A percentile compares a stretch with the other conserved stretches of the same genome.
phyloP scores from a whole-genome alignment of 208 protist genomes.

The Trichomonas tenax region DNA sequence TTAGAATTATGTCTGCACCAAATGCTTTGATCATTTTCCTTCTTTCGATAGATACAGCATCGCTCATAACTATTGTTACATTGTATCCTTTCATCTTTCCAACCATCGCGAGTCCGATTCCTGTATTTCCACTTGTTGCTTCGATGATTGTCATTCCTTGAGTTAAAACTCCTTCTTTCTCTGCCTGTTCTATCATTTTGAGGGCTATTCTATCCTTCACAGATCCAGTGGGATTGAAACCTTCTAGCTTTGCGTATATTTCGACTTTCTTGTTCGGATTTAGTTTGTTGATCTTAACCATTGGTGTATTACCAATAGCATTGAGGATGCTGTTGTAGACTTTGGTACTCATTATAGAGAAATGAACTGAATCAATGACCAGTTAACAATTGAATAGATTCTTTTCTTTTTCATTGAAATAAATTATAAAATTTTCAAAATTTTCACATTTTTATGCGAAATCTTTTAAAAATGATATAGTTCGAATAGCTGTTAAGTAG shows the following conservation, averaged over 20 bases:
- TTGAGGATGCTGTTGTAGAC: not conserved
- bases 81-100: constrained; percentile 76
- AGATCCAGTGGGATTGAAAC: constrained; percentile 62
- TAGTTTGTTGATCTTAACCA: not conserved
- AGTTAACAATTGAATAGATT: too few relatives aligned
- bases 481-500: too few relatives aligned
- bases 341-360: not conserved
- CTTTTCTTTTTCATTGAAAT: too few relatives aligned
- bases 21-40: constrained; percentile 60
- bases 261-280: not conserved
- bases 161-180: constrained; percentile 65
- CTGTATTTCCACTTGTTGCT: constrained; percentile 73
- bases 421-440: too few relatives aligned
- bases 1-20: constrained; percentile 78
- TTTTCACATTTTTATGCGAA: too few relatives aligned
- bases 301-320: not conserved
- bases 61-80: constrained; percentile 82
- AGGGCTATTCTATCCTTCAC: constrained; percentile 88
- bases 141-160: constrained; percentile 75
- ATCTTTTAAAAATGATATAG: too few relatives aligned
- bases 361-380: not conserved
- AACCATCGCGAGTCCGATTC: constrained; percentile 63
- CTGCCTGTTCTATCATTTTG: constrained; percentile 79
- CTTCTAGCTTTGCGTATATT: constrained; percentile 50
- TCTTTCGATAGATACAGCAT: constrained; percentile 93